A percentile compares a stretch with the other conserved stretches of the same genome.
phyloP scores from a whole-genome alignment of 1,139 yeast species.

The Suhomyces bokatorum region DNA sequence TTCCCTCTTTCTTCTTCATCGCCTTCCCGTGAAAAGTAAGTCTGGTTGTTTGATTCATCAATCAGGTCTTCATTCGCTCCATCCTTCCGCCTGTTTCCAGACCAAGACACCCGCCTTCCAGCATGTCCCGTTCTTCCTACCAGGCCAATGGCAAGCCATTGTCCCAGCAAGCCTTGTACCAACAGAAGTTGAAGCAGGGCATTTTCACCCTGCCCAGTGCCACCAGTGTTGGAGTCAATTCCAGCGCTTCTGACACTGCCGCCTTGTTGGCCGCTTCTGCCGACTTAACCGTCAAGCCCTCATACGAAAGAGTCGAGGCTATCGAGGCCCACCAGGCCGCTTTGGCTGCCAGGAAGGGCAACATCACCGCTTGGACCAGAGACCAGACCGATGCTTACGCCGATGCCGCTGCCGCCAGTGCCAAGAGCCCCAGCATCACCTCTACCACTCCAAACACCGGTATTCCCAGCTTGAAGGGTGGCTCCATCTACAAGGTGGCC shows the following conservation, averaged over 20 bases:
- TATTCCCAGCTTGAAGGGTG: slow-evolving; percentile 34
- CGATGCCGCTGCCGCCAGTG: slow-evolving; percentile 40
- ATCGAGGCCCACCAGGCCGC: slow-evolving; percentile 70
- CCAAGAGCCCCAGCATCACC: slow-evolving; percentile 12
- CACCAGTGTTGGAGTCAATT: slow-evolving; percentile 68
- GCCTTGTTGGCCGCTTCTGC: slow-evolving; percentile 71
- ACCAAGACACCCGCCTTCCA: background rate
- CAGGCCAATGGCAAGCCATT: slow-evolving; percentile 70
- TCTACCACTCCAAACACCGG: slow-evolving; percentile 35
- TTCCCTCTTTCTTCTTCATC: too few species aligned
- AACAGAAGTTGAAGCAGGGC: slow-evolving; percentile 76
- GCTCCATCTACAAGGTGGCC: slow-evolving; percentile 44
- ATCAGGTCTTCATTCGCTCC: background rate
- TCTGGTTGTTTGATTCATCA: too few species aligned
- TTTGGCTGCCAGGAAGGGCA: slow-evolving; percentile 50
- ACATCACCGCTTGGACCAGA: slow-evolving; percentile 46
- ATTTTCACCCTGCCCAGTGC: slow-evolving; percentile 69
- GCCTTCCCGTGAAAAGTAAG: too few species aligned
- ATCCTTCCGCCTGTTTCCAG: too few species aligned
- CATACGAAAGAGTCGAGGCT: slow-evolving; percentile 59
- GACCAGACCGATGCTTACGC: slow-evolving; percentile 46
- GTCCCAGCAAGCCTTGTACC: slow-evolving; percentile 73
- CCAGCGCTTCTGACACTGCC: slow-evolving; percentile 72
- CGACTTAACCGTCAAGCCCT: slow-evolving; percentile 60
- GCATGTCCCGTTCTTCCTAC: slow-evolving; percentile 52